Evolutionary conservation across 148 eudicot species (phyloP), one percentile per base, ranked within the genome.

Genomic region (Cornus suecica): DNA sequence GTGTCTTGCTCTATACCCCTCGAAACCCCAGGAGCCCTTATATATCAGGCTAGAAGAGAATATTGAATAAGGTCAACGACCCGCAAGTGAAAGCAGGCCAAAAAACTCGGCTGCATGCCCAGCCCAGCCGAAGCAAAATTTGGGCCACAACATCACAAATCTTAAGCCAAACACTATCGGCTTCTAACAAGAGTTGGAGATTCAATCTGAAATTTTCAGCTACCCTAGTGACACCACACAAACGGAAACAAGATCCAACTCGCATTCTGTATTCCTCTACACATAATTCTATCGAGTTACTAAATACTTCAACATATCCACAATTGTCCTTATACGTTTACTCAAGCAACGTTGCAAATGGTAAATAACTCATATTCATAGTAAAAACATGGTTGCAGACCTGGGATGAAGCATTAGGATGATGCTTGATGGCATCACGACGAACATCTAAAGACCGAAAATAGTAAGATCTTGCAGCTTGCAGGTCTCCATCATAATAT

Each of bases 401-500:
- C 91, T 87, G 94, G 71, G 99, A 91, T 32, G 94, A 85, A 69
- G 80, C 85, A 75, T 76, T 76, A 62, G 86, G 75, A 72, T 83
- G 78, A 75, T 83, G 80, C 75, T 87, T 89, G 84, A 91, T 76
- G 52, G 97, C 88, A 79, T 80, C 75, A 41, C 94, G 92, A 62
- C 99, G 99, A 76, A 92, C 91, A 74, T 89, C 86, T 82, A 95
- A 79, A 77, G 97, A 92, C 73, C 82, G 89, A 72, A 78, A 77
- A 86, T 95, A 95, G 80, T 86, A 84, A 31, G 87, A 83, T 83
- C 91, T 87, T 30, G 97, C 85, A 74, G 90, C 94, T 88, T 89
- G 83, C 74, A 95, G 82, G 79, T 95, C 93, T 62, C 89, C 97
- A 41, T 79, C 99, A 79, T 95, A 92, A 75, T 92, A 95, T 83